Evolutionary conservation across 768 basidiomycete genomes (phyloP).

Genomic region (Tulasnella sp.): DNA sequence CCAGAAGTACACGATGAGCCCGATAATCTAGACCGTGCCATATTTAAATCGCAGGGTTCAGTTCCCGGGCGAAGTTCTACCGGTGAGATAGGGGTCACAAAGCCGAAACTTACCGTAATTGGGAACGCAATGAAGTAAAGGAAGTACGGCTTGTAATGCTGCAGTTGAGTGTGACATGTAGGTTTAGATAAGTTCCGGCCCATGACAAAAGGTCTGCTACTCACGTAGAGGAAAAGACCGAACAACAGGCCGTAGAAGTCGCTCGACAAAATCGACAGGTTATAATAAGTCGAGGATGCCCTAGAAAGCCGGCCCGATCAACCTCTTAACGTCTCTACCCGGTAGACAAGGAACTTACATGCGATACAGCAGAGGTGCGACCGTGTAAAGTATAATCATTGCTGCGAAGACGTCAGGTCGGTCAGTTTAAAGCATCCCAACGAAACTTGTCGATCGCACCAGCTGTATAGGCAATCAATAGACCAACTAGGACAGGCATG

Average conservation of each 20-base stretch:
- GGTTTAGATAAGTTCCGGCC: background rate
- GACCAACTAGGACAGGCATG: conserved; percentile 36
- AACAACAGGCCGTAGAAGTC: conserved; percentile 85
- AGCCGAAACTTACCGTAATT: conserved; percentile 38
- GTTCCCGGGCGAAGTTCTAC: background rate
- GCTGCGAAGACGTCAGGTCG: conserved; percentile 35
- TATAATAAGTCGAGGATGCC: conserved; percentile 79
- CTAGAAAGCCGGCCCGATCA: background rate
- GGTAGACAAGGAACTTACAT: conserved; percentile 33
- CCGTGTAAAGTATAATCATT: conserved; percentile 78
- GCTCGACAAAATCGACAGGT: conserved; percentile 75
- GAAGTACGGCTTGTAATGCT: conserved; percentile 83
- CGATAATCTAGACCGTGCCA: conserved; percentile 35
- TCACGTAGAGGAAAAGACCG: conserved; percentile 51
- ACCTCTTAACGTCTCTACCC: background rate
- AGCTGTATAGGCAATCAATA: conserved; percentile 46
- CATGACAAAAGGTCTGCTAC: conserved; percentile 23
- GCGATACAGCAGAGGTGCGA: conserved; percentile 78
- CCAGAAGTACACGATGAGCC: conserved; percentile 84
- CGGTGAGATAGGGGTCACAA: background rate
- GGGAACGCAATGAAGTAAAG: conserved; percentile 76
- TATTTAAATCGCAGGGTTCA: background rate
- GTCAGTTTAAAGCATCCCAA: background rate
- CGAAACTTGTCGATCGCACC: conserved; percentile 26
- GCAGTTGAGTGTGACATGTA: background rate